These are phyloP conservation scores for Gossypium anomalum DNA, from an alignment of 345 rosid species.

Conservation along the genomic window DNA sequence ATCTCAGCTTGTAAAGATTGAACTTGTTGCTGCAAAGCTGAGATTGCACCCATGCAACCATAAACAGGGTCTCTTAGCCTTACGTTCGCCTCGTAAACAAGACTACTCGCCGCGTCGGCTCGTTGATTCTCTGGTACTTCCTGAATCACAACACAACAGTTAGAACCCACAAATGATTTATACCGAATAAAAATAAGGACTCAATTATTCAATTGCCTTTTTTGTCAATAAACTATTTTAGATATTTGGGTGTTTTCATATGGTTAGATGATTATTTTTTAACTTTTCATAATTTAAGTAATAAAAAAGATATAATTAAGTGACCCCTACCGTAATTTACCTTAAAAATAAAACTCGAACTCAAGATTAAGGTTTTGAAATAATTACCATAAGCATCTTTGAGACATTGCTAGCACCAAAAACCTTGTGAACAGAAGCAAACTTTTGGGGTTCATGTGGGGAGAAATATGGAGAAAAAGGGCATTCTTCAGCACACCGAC, in stretches of 20 bases:
- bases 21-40: slow-evolving; percentile 83
- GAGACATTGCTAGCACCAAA: slow-evolving; percentile 99
- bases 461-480: slow-evolving; percentile 96
- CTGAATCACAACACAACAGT: slow-evolving; percentile 26
- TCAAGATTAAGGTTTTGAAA: too few species aligned
- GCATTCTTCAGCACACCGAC: slow-evolving; percentile 94
- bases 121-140: slow-evolving; percentile 86
- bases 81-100: slow-evolving; percentile 91
- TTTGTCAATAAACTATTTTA: too few species aligned
- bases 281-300: too few species aligned
- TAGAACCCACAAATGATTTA: too few species aligned
- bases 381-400: slow-evolving; percentile 80
- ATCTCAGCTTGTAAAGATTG: slow-evolving; percentile 80
- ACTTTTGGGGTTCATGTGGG: slow-evolving; percentile 92
- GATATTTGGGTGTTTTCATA: too few species aligned
- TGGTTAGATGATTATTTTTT: too few species aligned
- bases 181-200: too few species aligned
- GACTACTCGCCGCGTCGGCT: slow-evolving; percentile 85
- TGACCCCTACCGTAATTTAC: too few species aligned
- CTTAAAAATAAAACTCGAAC: too few species aligned
- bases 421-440: slow-evolving; percentile 91
- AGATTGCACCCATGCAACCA: slow-evolving; percentile 98
- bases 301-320: too few species aligned
- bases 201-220: too few species aligned
- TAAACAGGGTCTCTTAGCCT: slow-evolving; percentile 94